phyloP scores from a whole-genome alignment of 2,329 filamentous ascomycete species.

The Claviceps humidiphila region DNA sequence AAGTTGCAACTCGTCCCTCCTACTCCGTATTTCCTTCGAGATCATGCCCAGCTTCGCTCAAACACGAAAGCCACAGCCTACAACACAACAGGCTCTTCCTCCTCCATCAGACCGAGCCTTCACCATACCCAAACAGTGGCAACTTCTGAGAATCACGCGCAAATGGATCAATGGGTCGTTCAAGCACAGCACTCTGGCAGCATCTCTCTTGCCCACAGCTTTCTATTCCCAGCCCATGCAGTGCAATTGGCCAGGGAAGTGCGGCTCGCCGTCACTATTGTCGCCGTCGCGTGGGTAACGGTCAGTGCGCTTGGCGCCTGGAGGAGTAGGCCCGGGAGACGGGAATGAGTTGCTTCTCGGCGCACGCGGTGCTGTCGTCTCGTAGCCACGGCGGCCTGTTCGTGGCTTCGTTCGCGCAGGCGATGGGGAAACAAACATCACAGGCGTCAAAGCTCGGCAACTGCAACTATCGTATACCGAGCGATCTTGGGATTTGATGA shows the following conservation, averaged over 20 bases:
- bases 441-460: no score
- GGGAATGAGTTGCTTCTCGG: background rate
- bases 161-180: slow-evolving; percentile 13
- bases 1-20: no score
- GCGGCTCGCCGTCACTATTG: slow-evolving; percentile 10
- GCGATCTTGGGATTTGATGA: no score
- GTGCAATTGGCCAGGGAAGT: slow-evolving; percentile 9
- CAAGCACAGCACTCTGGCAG: slow-evolving; percentile 10
- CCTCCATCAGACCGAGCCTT: no score
- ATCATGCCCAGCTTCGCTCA: no score
- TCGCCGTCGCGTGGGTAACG: slow-evolving; percentile 11
- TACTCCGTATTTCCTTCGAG: no score
- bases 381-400: no score
- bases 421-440: no score
- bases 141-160: background rate
- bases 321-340: background rate
- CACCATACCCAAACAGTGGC: background rate
- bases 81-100: no score
- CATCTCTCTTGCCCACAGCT: slow-evolving; percentile 10
- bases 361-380: background rate
- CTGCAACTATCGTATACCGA: no score
- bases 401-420: no score
- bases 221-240: slow-evolving; percentile 7
- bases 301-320: slow-evolving; percentile 6
- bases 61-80: no score